These are phyloP conservation scores for Hanseniaspora valbyensis DNA, from an alignment of 805 yeast genomes.

Conservation along the genomic window DNA sequence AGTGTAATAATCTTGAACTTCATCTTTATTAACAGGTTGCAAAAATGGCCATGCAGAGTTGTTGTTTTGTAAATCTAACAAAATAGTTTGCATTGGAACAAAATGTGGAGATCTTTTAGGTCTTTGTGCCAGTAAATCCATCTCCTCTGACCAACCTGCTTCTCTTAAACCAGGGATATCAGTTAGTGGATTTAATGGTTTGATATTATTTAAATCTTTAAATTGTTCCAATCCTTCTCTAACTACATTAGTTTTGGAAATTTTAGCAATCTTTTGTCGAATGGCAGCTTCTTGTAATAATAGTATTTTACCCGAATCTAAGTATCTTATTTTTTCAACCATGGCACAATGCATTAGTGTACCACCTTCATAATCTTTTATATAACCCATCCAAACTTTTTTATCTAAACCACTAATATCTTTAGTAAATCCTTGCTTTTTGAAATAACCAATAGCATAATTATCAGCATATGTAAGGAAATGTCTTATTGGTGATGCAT, in stretches of 20 bases:
- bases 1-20: conserved; percentile 92
- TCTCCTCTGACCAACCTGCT: conserved; percentile 96
- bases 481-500: conserved; percentile 73
- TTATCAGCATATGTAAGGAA: conserved; percentile 95
- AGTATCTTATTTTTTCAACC: conserved; percentile 77
- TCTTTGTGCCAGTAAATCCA: conserved; percentile 91
- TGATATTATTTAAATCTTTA: conserved; percentile 36
- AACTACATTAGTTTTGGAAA: conserved; percentile 68
- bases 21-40: conserved; percentile 83
- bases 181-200: conserved; percentile 61
- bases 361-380: conserved; percentile 98
- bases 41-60: conserved; percentile 98
- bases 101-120: conserved; percentile 93
- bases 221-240: conserved; percentile 73
- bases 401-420: conserved; percentile 72
- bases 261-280: conserved; percentile 64
- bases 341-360: conserved; percentile 94
- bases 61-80: conserved; percentile 83
- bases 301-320: conserved; percentile 78
- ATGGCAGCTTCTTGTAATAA: conserved; percentile 87
- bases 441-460: conserved; percentile 96
- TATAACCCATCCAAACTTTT: conserved; percentile 93
- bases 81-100: conserved; percentile 79
- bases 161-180: conserved; percentile 79
- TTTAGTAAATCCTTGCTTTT: conserved; percentile 95